Conservation (phyloP, 2,329 filamentous ascomycete genomes). For the Colletotrichum paranaense region DNA sequence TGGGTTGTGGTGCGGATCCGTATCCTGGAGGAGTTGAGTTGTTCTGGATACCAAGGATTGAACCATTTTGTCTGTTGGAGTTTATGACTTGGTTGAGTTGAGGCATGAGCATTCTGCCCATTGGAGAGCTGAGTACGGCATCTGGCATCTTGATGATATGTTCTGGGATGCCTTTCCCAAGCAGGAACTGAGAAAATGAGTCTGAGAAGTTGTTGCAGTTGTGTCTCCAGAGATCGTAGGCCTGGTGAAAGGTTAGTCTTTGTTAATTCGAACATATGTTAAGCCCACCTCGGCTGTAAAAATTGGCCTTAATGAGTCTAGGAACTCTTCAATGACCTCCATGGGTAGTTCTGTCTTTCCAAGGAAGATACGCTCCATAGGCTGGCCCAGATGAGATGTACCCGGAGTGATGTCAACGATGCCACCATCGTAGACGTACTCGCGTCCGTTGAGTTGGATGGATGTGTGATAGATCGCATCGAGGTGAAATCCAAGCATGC, state of each 20-base stretch:
- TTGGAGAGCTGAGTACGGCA: slow-evolving; percentile 85
- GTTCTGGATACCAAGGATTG: slow-evolving; percentile 63
- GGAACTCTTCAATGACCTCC: slow-evolving; percentile 86
- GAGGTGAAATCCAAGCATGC: slow-evolving; percentile 69
- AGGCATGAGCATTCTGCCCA: slow-evolving; percentile 88
- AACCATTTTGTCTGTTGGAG: slow-evolving; percentile 60
- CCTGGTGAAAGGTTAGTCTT: slow-evolving; percentile 55
- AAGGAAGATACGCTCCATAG: slow-evolving; percentile 80
- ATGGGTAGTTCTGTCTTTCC: slow-evolving; percentile 83
- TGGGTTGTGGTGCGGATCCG: slow-evolving; percentile 38
- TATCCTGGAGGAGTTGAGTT: slow-evolving; percentile 39
- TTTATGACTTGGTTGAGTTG: slow-evolving; percentile 68
- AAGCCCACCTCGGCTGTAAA: slow-evolving; percentile 80
- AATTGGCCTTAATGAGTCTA: slow-evolving; percentile 83
- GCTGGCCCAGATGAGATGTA: slow-evolving; percentile 85
- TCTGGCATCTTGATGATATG: slow-evolving; percentile 89
- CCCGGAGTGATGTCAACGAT: slow-evolving; percentile 86
- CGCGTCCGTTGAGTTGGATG: slow-evolving; percentile 83
- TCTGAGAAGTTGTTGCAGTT: slow-evolving; percentile 99
- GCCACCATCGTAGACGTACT: slow-evolving; percentile 91
- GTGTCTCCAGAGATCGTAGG: slow-evolving; percentile 89
- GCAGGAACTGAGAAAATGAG: slow-evolving; percentile 87
- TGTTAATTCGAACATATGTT: neutral
- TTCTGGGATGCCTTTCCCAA: slow-evolving; percentile 88
- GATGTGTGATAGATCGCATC: slow-evolving; percentile 97